Evolutionary conservation across 164 flowering plant species (phyloP).

Genomic region (Cinnamomum chago): DNA sequence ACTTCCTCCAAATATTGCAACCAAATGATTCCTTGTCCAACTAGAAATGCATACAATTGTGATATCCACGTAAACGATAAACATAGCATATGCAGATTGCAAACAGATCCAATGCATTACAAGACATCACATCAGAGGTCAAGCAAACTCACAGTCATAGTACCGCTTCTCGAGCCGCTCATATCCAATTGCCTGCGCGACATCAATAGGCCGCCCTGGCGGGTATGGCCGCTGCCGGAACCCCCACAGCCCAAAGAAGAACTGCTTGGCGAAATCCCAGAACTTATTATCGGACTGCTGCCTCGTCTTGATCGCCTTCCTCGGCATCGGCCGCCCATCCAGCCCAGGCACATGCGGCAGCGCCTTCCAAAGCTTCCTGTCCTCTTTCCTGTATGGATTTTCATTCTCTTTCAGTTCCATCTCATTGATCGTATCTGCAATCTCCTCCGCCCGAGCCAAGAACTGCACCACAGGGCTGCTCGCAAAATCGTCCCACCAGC

Average conservation of each 20-base stretch:
- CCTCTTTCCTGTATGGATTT: conserved; percentile 53
- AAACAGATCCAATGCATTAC: conserved; percentile 18
- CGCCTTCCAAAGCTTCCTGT: conserved; percentile 55
- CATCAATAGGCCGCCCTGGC: conserved; percentile 73
- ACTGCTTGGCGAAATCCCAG: conserved; percentile 88
- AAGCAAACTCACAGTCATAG: conserved; percentile 75
- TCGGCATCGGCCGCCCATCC: conserved; percentile 94
- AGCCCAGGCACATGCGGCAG: conserved; percentile 71
- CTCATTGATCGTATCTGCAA: conserved; percentile 53
- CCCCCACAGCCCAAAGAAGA: conserved; percentile 93
- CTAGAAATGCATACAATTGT: not conserved
- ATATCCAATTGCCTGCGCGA: conserved; percentile 90
- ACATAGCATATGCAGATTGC: not conserved
- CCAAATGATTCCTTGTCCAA: not conserved
- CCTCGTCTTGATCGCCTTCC: conserved; percentile 60
- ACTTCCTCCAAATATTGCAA: not conserved
- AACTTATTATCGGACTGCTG: conserved; percentile 71
- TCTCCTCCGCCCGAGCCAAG: conserved; percentile 41
- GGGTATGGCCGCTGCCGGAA: conserved; percentile 88
- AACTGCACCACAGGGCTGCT: conserved; percentile 56
- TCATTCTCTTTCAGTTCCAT: conserved; percentile 54
- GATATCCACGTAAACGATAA: not conserved
- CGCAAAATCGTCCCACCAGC: conserved; percentile 55
- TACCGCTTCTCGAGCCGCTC: conserved; percentile 82
- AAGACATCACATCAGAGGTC: not conserved